Evolutionary conservation across 2,329 filamentous ascomycete genomes (phyloP), one percentile per base, ranked within the genome.

Genomic region (Spiromastix sp.): DNA sequence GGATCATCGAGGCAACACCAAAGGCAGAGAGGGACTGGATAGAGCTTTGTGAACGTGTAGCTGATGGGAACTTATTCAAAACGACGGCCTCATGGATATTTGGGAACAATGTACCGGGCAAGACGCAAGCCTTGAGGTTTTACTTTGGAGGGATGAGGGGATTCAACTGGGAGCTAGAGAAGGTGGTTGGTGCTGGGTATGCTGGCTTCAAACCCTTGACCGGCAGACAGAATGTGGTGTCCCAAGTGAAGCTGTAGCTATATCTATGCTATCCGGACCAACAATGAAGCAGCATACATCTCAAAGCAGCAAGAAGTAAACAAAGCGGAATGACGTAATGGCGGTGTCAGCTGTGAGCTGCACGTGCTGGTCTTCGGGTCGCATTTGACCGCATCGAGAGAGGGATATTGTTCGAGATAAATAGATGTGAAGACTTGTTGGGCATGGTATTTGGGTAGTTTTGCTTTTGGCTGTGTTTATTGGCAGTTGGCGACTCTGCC

Each of bases 71-170:
- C 20, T 22, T 40, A 21, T 33, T 34, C 19, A 37, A 18, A 21
- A 25, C 26, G 34, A 31, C 38, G 10, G 7, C 35, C 5, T 40
- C 38, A 19, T 40, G 34, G 38, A 13, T 40, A 10, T 40, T 38
- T 33, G 38, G 38, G 13, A 18, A 20, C 27, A 40, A 40, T 33
- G 17, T 40, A 5, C 20, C 10, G 20, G 38, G 38, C 13, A 40
- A 37, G 34, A 40, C 32, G 24, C 11, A 18, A 18, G 34, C 34
- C 15, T 17, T 32, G 17, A 12, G 38, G 10, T 33, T 40, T 32
- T 31, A 29, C 29, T 21, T 40, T 2, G 38, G 34, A 15, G 38
- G 38, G 18, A 13, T 36, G 16, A 22, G 9, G 9, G 24, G 3
- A 5, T 36, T 16, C 12, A 24, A 16, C 20, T 8, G 2, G 12